These are phyloP conservation scores for Stylosanthes scabra DNA, from an alignment of 331 rosid species.

Conservation along the genomic window DNA sequence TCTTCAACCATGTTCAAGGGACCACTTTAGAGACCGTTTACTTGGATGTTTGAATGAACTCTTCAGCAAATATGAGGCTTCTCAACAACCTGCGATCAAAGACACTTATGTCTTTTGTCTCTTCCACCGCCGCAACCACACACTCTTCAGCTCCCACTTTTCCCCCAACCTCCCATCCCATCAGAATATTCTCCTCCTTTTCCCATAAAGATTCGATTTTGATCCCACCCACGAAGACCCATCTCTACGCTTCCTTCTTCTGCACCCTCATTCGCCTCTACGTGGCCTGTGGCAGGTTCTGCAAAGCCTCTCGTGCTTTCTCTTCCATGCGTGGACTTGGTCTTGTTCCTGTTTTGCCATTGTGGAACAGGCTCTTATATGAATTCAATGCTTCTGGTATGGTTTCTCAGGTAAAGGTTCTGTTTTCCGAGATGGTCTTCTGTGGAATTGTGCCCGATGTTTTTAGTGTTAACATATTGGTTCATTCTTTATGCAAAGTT, in stretches of 20 bases:
- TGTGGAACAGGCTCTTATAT: conserved; percentile 66
- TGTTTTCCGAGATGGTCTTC: conserved; percentile 61
- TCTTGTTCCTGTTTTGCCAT: conserved; percentile 57
- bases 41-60: background rate
- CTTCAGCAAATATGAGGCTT: conserved; percentile 37
- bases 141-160: conserved; percentile 24
- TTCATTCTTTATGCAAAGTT: conserved; percentile 76
- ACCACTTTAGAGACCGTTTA: background rate
- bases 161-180: conserved; percentile 24
- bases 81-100: conserved; percentile 46
- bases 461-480: conserved; percentile 66
- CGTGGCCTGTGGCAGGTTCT: conserved; percentile 62
- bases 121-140: conserved; percentile 38
- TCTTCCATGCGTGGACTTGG: conserved; percentile 61
- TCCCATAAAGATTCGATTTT: conserved; percentile 20
- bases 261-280: conserved; percentile 79
- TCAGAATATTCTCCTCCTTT: conserved; percentile 26
- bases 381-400: conserved; percentile 68
- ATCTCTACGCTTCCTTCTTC: conserved; percentile 67
- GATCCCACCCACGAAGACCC: conserved; percentile 51
- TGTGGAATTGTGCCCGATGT: conserved; percentile 73
- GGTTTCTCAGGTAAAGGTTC: conserved; percentile 64
- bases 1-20: background rate
- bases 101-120: conserved; percentile 36
- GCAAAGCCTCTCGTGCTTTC: conserved; percentile 56